Evolutionary conservation across 768 basidiomycete species (phyloP), one percentile per base, ranked within the genome.

Genomic region (Suillus variegatus): DNA sequence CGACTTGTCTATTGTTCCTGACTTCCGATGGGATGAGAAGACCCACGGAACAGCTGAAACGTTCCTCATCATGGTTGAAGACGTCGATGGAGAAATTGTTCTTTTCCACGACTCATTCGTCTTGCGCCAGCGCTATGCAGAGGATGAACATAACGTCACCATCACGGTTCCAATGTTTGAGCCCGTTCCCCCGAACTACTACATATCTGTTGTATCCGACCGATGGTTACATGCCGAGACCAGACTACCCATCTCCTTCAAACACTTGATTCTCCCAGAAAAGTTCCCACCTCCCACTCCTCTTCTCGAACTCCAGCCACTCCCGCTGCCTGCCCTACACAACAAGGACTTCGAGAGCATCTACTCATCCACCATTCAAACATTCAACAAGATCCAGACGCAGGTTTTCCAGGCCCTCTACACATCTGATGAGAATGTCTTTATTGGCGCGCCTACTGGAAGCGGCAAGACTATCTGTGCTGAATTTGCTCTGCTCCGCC

Each of bases 351-450:
- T 90, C 69, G 94, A 99, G 75, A 82, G 84, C 1, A 86, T 99
- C 51, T 99, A 98, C 76, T 86, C 88, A 1, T 86, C 84, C 20
- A 87, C 87, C 0, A 89, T 99, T 68, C 84, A 88, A 66, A 88
- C 87, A 0, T 99, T 98, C 84, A 99, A 99, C 86, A 99, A 98
- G 78, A 98, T 99, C 67, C 97, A 99, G 75, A 99, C 95, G 0
- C 97, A 99, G 77, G 96, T 97, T 54, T 99, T 99, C 90, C 95
- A 98, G 71, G 96, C 97, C 0, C 83, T 99, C 0, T 99, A 98
- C 76, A 95, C 93, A 0, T 90, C 94, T 0, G 96, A 98, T 72
- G 97, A 99, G 73, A 99, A 97, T 71, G 91, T 97, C 49, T 96
- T 99, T 73, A 89, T 99, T 64, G 96, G 95, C 22, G 97, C 97